Conservation (phyloP, 768 basidiomycete genomes). For the Mrakia blollopis region DNA sequence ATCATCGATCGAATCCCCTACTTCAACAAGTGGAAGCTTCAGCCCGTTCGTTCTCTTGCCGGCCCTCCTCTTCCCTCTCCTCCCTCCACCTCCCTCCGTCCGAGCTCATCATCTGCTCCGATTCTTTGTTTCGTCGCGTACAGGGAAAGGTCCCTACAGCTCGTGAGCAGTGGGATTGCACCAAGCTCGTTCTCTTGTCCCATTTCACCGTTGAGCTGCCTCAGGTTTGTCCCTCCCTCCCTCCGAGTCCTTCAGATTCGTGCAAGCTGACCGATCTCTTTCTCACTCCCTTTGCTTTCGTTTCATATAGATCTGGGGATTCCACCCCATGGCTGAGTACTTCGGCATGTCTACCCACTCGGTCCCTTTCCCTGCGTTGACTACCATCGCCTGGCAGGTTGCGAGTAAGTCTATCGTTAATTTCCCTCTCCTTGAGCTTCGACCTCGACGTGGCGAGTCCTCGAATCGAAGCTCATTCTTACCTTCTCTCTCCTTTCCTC, state of each 20-base stretch:
- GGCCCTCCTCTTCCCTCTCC: neutral
- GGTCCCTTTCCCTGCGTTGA: slow-evolving; percentile 77
- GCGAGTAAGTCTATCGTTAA: slow-evolving; percentile 11
- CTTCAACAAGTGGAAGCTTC: slow-evolving; percentile 90
- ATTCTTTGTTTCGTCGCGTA: neutral
- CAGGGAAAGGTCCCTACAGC: slow-evolving; percentile 66
- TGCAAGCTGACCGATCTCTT: slow-evolving; percentile 55
- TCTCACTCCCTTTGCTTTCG: slow-evolving; percentile 56
- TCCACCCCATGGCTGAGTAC: slow-evolving; percentile 60
- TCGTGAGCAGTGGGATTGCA: slow-evolving; percentile 89
- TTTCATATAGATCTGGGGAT: slow-evolving; percentile 39
- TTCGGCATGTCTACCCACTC: slow-evolving; percentile 90
- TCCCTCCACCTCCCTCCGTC: neutral
- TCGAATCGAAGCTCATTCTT: neutral
- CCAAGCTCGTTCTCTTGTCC: slow-evolving; percentile 84
- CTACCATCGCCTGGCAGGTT: slow-evolving; percentile 58
- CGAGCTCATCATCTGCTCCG: slow-evolving; percentile 6
- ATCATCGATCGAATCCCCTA: slow-evolving; percentile 91
- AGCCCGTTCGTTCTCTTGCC: slow-evolving; percentile 54
- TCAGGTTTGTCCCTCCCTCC: slow-evolving; percentile 52
- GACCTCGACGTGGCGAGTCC: neutral
- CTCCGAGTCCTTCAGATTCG: neutral
- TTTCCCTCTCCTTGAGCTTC: neutral
- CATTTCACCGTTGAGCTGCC: slow-evolving; percentile 96
- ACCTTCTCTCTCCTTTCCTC: slow-evolving; percentile 51